phyloP scores from a whole-genome alignment of 176 grass and related monocot genomes.

The Bothriochloa decipiens region DNA sequence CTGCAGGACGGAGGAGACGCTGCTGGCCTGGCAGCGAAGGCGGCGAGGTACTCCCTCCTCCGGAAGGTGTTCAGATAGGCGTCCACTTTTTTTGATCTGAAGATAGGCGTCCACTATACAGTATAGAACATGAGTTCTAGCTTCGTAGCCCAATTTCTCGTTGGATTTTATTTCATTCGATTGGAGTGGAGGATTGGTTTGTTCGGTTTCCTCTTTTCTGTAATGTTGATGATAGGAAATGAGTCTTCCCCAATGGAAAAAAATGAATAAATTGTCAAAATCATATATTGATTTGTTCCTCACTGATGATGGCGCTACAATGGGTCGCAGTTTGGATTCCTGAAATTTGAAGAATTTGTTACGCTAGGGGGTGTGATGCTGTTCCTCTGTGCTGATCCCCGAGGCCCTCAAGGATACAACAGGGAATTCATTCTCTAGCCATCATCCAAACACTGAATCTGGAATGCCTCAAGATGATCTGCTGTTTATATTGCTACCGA shows the following conservation, averaged over 20 bases:
- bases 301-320: neutral
- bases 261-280: neutral
- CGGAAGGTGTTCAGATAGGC: conserved; percentile 49
- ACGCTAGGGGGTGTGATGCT: neutral
- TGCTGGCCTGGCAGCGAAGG: neutral
- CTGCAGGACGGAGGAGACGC: neutral
- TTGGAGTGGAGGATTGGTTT: conserved; percentile 27
- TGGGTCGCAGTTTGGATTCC: neutral
- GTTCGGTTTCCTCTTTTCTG: neutral
- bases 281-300: neutral
- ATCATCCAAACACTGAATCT: neutral
- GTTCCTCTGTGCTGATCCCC: neutral
- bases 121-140: neutral
- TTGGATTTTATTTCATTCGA: conserved; percentile 19
- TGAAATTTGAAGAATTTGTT: neutral
- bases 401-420: neutral
- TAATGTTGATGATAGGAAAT: neutral
- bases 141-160: conserved; percentile 26
- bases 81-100: too few species aligned
- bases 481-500: neutral
- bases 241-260: too few species aligned
- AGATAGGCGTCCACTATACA: conserved; percentile 37
- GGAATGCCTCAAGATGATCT: neutral
- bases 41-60: conserved; percentile 37
- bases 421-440: neutral